Percentiles rank a stretch among this genome's conserved stretches.
These are phyloP conservation scores for Thelonectria rubi DNA, from an alignment of 2,329 filamentous ascomycete species.

Conservation along the genomic window DNA sequence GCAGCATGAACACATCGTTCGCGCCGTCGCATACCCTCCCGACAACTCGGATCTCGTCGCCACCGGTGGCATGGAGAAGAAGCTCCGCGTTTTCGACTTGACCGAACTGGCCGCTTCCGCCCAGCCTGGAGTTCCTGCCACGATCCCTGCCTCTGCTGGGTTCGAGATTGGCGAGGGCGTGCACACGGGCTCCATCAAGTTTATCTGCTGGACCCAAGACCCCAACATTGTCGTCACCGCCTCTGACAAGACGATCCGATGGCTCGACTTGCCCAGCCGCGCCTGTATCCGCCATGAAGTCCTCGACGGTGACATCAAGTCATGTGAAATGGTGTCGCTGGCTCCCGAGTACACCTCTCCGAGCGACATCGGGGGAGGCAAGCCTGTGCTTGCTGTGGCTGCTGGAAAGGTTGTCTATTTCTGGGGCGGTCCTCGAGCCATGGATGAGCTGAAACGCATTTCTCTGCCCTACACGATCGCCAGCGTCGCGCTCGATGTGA, in stretches of 20 bases:
- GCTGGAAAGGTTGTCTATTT: constrained; percentile 96
- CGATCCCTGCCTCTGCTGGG: constrained; percentile 67
- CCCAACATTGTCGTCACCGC: constrained; percentile 91
- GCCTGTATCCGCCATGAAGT: constrained; percentile 78
- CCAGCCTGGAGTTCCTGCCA: constrained; percentile 50
- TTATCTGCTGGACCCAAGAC: constrained; percentile 92
- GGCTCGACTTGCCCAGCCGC: constrained; percentile 88
- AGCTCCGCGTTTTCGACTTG: constrained; percentile 91
- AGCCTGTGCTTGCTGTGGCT: constrained; percentile 83
- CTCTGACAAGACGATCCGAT: constrained; percentile 89
- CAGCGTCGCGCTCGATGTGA: constrained; percentile 87
- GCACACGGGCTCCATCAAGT: constrained; percentile 91
- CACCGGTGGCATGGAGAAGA: constrained; percentile 96
- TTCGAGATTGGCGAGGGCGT: constrained; percentile 89
- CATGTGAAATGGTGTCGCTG: constrained; percentile 85
- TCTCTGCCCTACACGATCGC: constrained; percentile 86
- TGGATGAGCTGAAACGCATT: constrained; percentile 78
- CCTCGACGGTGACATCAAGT: constrained; percentile 87
- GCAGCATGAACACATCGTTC: constrained; percentile 93
- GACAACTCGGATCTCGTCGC: constrained; percentile 86
- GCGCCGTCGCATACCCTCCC: constrained; percentile 88
- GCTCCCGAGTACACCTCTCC: constrained; percentile 66
- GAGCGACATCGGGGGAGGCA: constrained; percentile 71
- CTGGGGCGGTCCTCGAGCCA: constrained; percentile 80
- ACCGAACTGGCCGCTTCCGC: constrained; percentile 62